Evolutionary conservation across 139 green algal species (phyloP), one percentile per base, ranked within the genome.

Genomic region (Limnomonas spitsbergensis): DNA sequence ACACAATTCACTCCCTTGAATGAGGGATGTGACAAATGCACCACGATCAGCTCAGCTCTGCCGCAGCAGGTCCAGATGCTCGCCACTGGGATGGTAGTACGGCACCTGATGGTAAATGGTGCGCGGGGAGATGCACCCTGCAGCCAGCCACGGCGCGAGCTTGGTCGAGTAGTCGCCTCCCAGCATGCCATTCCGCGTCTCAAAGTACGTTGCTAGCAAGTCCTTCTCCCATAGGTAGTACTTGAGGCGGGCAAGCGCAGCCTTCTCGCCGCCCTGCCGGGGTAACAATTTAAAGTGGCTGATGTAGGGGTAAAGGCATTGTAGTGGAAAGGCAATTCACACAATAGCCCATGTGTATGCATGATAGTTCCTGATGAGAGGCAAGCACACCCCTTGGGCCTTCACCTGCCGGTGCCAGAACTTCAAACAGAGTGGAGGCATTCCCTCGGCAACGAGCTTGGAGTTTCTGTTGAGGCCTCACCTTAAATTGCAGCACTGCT

Each of bases 161-260:
- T 99, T 99, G 81, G 94, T 97, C 34, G 82, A 93, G 87, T 97
- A 98, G 84, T 98, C 93, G 0, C 83, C 88, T 1, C 95, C 96
- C 38, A 97, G 80, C 95, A 99, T 98, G 80, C 95, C 96, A 78
- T 98, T 97, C 39, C 94, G 84, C 0, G 82, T 93, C 35, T 94
- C 82, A 78, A 92, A 93, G 86, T 93, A 94, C 40, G 34, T 61
- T n/a, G 80, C 31, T 9, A 97, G 37, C 0, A 87, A 75, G 76
- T 96, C 85, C 1, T 77, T 89, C 54, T 95, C 94, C 92, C 93
- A 99, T 4, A 98, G 83, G 82, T 99, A 99, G 85, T 98, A 90
- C 75, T 94, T 85, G 2, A 99, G 87, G 1, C 96, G 85, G n/a
- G 85, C 85, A 67, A 98, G 86, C 0, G 94, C 96, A 1, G 79